These are phyloP conservation scores for Suillus hirtellus DNA, from an alignment of 768 basidiomycete species.

Conservation along the genomic window DNA sequence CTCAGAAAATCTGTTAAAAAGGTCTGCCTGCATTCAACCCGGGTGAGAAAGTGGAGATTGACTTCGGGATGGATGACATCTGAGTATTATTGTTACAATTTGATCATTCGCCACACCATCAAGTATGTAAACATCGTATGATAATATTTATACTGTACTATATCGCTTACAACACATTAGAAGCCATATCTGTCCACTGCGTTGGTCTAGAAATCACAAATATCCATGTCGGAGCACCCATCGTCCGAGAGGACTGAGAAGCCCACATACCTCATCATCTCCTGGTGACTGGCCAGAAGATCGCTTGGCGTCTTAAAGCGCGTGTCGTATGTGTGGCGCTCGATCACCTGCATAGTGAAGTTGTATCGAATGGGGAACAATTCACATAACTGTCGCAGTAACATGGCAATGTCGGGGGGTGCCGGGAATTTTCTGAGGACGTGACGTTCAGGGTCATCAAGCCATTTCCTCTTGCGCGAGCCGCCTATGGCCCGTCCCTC, in stretches of 20 bases:
- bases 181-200: background rate
- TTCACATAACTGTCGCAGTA: background rate
- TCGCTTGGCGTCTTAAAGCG: background rate
- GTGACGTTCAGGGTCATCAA: background rate
- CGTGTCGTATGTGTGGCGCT: background rate
- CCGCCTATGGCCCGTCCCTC: background rate
- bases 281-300: background rate
- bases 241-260: background rate
- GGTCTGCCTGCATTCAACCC: slow-evolving; percentile 98
- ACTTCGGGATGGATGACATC: slow-evolving; percentile 87
- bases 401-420: background rate
- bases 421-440: background rate
- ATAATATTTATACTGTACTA: slow-evolving; percentile 3
- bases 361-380: background rate
- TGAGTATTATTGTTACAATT: slow-evolving; percentile 33
- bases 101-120: background rate
- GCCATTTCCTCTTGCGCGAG: background rate
- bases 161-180: slow-evolving; percentile 1
- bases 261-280: background rate
- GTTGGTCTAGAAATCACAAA: background rate
- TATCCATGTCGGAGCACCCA: background rate
- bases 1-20: slow-evolving; percentile 33
- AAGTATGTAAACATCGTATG: slow-evolving; percentile 3
- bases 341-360: background rate
- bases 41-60: slow-evolving; percentile 95